Percentiles rank a stretch among this genome's conserved stretches.
Evolutionary conservation across 202 grass and related monocot species (phyloP).

Genomic region (Setaria italica): DNA sequence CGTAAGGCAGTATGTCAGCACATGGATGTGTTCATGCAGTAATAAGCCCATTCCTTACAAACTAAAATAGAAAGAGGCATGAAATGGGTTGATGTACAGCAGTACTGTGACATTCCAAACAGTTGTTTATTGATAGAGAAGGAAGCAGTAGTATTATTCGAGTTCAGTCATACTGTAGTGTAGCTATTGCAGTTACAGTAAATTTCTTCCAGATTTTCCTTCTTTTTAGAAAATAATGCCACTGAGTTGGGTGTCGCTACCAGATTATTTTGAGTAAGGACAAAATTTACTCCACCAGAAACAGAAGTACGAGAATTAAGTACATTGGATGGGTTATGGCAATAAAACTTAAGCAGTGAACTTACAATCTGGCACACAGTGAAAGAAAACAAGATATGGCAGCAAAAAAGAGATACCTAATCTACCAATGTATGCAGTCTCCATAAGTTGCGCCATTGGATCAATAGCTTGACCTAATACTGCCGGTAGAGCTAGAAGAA

Average conservation of each 20-base stretch:
- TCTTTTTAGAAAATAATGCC: not conserved
- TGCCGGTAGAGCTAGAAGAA: slow-evolving; percentile 86
- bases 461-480: slow-evolving; percentile 87
- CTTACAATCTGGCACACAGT: not conserved
- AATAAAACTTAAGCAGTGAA: slow-evolving; percentile 21
- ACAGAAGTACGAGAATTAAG: not conserved
- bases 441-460: slow-evolving; percentile 88
- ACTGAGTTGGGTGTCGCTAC: not conserved
- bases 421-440: slow-evolving; percentile 91
- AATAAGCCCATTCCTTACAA: not conserved
- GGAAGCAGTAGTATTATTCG: not conserved
- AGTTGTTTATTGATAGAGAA: not conserved
- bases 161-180: not conserved
- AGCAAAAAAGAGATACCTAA: slow-evolving; percentile 61
- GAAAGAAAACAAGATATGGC: slow-evolving; percentile 31
- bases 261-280: not conserved
- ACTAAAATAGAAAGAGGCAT: not conserved
- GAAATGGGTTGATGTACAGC: not conserved
- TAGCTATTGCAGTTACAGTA: not conserved
- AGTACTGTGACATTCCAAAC: not conserved
- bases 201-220: not conserved
- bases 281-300: not conserved
- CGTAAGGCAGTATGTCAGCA: not conserved
- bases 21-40: not conserved
- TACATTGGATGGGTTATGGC: not conserved